A percentile compares a stretch with the other conserved stretches of the same genome.
Evolutionary conservation across 345 rosid species (phyloP).

Genomic region (Corymbia maculata): DNA sequence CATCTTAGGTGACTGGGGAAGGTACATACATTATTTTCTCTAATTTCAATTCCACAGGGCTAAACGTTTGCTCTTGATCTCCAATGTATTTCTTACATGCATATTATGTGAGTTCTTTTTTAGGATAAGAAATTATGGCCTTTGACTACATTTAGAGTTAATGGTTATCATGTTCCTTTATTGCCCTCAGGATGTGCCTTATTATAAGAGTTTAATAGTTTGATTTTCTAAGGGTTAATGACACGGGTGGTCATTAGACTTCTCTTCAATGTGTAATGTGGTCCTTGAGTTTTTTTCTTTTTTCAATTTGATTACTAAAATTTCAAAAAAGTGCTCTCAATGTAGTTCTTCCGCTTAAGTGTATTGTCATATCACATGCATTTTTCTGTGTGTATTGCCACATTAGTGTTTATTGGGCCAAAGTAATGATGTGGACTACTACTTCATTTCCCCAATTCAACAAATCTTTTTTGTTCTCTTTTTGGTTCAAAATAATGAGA

Average conservation of each 20-base stretch:
- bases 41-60: neutral
- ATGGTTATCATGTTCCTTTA: neutral
- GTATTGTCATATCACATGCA: neutral
- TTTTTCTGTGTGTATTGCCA: neutral
- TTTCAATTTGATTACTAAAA: neutral
- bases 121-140: neutral
- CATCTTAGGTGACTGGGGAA: conserved; percentile 93
- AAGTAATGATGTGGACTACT: neutral
- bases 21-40: conserved; percentile 21
- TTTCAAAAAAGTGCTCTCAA: neutral
- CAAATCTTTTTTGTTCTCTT: neutral
- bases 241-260: neutral
- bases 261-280: neutral
- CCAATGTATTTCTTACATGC: neutral
- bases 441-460: neutral
- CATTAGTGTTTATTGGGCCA: neutral
- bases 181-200: neutral
- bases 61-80: neutral
- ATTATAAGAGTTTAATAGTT: neutral
- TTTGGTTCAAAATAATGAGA: neutral
- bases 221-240: neutral
- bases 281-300: neutral
- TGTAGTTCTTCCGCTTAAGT: neutral
- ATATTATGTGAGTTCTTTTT: neutral
- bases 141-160: neutral